Evolutionary conservation across 2,329 filamentous ascomycete species (phyloP).

Genomic region (Paraconiothyrium brasiliense): DNA sequence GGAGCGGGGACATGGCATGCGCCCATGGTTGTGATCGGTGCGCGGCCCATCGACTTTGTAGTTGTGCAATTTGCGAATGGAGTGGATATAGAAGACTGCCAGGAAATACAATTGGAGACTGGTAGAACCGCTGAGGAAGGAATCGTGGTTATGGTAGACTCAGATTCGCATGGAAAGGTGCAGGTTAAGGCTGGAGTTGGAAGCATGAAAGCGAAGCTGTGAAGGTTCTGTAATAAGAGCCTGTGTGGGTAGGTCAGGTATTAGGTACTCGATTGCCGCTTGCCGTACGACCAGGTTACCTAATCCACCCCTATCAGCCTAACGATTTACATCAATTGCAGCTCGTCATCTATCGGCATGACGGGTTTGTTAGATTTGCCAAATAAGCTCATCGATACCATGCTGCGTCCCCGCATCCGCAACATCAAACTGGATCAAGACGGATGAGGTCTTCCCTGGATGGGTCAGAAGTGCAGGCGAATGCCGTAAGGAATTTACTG

Average conservation of each 20-base stretch:
- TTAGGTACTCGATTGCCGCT: no score
- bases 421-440: not conserved
- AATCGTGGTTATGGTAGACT: constrained; percentile 46
- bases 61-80: constrained; percentile 91
- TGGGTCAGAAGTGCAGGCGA: not conserved
- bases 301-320: no score
- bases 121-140: constrained; percentile 40
- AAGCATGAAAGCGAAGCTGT: constrained; percentile 43
- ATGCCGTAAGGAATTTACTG: no score
- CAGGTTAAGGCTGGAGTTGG: constrained; percentile 48
- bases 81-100: constrained; percentile 83
- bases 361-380: no score
- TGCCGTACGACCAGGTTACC: no score
- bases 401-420: not conserved
- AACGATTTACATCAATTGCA: no score
- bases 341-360: no score
- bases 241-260: not conserved
- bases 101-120: constrained; percentile 70
- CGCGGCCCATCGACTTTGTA: constrained; percentile 75
- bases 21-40: constrained; percentile 89
- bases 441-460: not conserved
- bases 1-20: constrained; percentile 94
- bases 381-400: not conserved
- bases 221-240: not conserved
- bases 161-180: constrained; percentile 42